Percentiles rank a stretch among this genome's conserved stretches.
Conservation (phyloP, 306 rosid genomes). For the Cicer arietinum region DNA sequence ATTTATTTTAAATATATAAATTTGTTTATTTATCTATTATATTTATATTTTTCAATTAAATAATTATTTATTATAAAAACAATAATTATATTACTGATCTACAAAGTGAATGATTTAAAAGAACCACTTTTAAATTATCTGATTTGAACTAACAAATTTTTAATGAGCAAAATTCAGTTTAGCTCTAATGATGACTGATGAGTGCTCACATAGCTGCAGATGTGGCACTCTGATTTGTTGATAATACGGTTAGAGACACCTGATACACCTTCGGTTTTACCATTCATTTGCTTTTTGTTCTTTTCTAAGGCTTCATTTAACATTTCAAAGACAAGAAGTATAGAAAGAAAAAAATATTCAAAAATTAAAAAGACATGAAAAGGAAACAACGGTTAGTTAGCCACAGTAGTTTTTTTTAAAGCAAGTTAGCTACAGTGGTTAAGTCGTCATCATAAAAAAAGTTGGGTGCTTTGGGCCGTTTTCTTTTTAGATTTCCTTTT, state of each 20-base stretch:
- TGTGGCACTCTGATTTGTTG: conserved; percentile 3
- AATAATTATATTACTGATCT: too few relatives aligned
- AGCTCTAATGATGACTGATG: too few relatives aligned
- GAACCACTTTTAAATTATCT: too few relatives aligned
- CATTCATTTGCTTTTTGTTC: conserved; percentile 21
- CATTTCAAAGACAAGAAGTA: background rate
- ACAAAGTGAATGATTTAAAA: too few relatives aligned
- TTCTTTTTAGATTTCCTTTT: background rate
- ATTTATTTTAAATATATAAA: too few relatives aligned
- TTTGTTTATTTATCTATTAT: too few relatives aligned
- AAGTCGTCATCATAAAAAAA: conserved; percentile 13
- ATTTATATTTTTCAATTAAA: too few relatives aligned
- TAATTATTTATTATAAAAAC: too few relatives aligned
- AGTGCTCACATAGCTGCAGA: background rate
- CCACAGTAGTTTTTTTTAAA: background rate
- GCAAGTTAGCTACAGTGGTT: background rate
- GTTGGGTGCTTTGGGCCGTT: conserved; percentile 8
- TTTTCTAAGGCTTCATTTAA: background rate
- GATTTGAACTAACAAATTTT: too few relatives aligned
- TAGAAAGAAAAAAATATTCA: background rate
- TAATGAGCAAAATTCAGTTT: too few relatives aligned
- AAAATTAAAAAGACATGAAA: conserved; percentile 33
- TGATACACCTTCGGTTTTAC: conserved; percentile 12
- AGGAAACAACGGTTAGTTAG: conserved; percentile 39
- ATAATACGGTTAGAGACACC: background rate